Conservation (phyloP, 257 asterid genomes). For the Primulina eburnea region DNA sequence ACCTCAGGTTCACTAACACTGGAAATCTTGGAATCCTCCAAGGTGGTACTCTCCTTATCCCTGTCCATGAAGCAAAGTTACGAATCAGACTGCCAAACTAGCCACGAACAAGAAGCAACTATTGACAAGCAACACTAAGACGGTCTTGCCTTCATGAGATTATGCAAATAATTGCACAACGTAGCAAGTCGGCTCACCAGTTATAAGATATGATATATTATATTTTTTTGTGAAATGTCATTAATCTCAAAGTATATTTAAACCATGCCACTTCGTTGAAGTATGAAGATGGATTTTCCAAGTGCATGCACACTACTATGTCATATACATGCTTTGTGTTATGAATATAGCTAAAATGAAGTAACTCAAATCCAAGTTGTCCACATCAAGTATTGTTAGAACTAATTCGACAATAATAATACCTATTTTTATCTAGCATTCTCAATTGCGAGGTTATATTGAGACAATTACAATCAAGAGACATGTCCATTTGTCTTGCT, state of each 20-base stretch:
- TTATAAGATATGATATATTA: constrained; percentile 9
- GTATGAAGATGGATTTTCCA: neutral
- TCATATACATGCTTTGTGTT: neutral
- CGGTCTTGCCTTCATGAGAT: constrained; percentile 9
- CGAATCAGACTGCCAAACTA: constrained; percentile 22
- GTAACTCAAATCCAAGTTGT: neutral
- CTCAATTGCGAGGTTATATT: neutral
- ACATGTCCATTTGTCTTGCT: neutral
- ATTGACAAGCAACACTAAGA: constrained; percentile 19
- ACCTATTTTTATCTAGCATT: neutral
- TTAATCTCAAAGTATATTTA: neutral
- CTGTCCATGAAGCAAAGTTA: constrained; percentile 46
- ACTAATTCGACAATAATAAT: neutral
- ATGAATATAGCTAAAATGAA: neutral
- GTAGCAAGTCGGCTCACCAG: constrained; percentile 1
- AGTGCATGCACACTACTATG: neutral
- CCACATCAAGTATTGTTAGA: neutral
- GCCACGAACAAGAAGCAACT: constrained; percentile 17
- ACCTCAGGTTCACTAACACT: constrained; percentile 44
- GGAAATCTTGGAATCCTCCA: constrained; percentile 44
- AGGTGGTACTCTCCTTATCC: constrained; percentile 34
- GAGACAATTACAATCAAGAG: neutral
- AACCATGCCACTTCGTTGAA: neutral
- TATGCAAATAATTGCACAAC: constrained; percentile 10
- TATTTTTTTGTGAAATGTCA: neutral